phyloP scores from a whole-genome alignment of 2,329 filamentous ascomycete genomes.

The Leptographium wingfieldii region DNA sequence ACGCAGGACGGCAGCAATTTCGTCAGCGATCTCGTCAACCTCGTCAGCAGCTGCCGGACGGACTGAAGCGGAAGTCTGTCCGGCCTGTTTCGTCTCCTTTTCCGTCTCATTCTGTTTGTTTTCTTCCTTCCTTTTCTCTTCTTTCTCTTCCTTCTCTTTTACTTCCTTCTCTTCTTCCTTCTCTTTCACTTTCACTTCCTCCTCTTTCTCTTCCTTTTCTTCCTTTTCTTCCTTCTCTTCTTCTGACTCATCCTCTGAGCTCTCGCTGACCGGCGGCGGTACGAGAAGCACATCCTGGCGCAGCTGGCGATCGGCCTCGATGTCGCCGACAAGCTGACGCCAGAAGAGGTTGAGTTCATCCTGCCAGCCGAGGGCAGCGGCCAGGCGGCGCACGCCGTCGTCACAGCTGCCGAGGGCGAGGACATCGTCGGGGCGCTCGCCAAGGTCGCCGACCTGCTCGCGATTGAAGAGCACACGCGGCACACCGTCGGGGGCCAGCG shows the following conservation, averaged over 20 bases:
- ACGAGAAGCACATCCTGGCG: conserved; percentile 26
- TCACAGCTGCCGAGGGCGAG: conserved; percentile 75
- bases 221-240: neutral
- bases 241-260: neutral
- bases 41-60: conserved; percentile 7
- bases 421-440: conserved; percentile 71
- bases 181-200: neutral
- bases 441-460: conserved; percentile 69
- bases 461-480: conserved; percentile 82
- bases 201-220: neutral
- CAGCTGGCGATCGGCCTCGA: conserved; percentile 39
- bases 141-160: too few species aligned
- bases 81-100: neutral
- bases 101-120: neutral
- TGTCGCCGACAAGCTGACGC: conserved; percentile 52
- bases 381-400: conserved; percentile 63
- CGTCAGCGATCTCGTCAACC: conserved; percentile 9
- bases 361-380: conserved; percentile 70
- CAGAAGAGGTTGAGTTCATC: conserved; percentile 71
- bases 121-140: too few species aligned
- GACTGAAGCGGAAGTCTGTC: neutral
- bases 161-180: neutral
- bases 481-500: conserved; percentile 43
- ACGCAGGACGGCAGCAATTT: conserved; percentile 8
- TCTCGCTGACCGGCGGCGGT: neutral